phyloP scores from a whole-genome alignment of 805 yeast species.

The Ogataea salicorniae region DNA sequence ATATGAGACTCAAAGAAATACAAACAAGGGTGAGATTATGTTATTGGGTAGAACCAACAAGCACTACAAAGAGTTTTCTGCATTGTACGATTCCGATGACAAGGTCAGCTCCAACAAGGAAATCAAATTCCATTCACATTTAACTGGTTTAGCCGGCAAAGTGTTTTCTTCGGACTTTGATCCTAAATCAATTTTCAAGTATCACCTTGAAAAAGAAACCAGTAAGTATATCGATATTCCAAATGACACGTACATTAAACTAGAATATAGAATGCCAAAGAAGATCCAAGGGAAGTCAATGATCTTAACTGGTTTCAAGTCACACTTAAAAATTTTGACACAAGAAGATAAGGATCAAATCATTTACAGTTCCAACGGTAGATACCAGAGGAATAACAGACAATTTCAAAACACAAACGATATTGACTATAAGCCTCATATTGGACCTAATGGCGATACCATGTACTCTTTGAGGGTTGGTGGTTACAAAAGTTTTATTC shows the following conservation, averaged over 20 bases:
- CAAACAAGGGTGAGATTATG: conserved; percentile 64
- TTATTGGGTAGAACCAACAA: conserved; percentile 61
- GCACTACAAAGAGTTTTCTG: conserved; percentile 36
- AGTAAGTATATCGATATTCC: conserved; percentile 38
- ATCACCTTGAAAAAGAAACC: conserved; percentile 36
- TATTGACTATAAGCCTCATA: conserved; percentile 36
- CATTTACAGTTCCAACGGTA: conserved; percentile 38
- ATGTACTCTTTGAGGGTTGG: conserved; percentile 46
- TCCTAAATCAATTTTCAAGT: conserved; percentile 32
- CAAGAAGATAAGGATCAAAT: conserved; percentile 65
- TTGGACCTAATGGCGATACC: conserved; percentile 45
- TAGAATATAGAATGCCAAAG: conserved; percentile 59
- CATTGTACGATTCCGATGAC: conserved; percentile 36
- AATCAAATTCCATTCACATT: conserved; percentile 41
- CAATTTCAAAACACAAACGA: conserved; percentile 21
- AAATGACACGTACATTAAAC: conserved; percentile 34
- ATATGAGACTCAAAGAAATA: conserved; percentile 65
- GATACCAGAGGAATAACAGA: conserved; percentile 28
- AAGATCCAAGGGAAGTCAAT: conserved; percentile 67
- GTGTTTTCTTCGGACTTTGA: conserved; percentile 36
- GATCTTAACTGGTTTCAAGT: conserved; percentile 72
- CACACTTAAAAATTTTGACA: conserved; percentile 55
- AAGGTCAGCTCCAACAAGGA: conserved; percentile 10
- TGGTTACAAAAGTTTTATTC: conserved; percentile 43
- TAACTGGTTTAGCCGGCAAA: conserved; percentile 56